phyloP scores from a whole-genome alignment of 805 yeast species.

The Diddensiella transvaalensis region DNA sequence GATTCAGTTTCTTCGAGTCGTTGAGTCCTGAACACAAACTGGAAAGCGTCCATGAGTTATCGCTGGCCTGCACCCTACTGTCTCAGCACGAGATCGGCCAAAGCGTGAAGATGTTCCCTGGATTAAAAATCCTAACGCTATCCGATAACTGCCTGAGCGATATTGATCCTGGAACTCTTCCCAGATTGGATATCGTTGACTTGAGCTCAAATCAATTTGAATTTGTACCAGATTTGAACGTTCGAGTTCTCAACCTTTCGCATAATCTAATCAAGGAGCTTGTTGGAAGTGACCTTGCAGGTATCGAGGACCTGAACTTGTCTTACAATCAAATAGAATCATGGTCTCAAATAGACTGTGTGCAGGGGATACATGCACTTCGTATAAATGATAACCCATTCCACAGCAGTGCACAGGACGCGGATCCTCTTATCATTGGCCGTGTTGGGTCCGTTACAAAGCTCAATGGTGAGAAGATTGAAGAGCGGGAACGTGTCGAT shows the following conservation, averaged over 20 bases:
- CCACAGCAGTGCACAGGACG: slow-evolving; percentile 14
- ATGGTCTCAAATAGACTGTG: slow-evolving; percentile 49
- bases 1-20: slow-evolving; percentile 21
- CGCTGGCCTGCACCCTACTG: slow-evolving; percentile 23
- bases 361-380: slow-evolving; percentile 43
- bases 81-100: slow-evolving; percentile 9
- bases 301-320: slow-evolving; percentile 41
- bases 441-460: slow-evolving; percentile 38
- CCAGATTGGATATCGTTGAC: slow-evolving; percentile 31
- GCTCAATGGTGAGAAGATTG: slow-evolving; percentile 58
- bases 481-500: slow-evolving; percentile 47
- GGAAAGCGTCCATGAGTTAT: slow-evolving; percentile 12
- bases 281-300: not conserved
- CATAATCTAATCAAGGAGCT: slow-evolving; percentile 34
- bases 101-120: slow-evolving; percentile 37
- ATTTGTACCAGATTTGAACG: not conserved
- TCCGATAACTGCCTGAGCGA: slow-evolving; percentile 22
- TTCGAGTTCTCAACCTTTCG: slow-evolving; percentile 36
- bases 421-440: slow-evolving; percentile 41
- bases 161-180: slow-evolving; percentile 7
- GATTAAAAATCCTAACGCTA: slow-evolving; percentile 15
- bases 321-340: slow-evolving; percentile 44
- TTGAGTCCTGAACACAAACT: slow-evolving; percentile 6
- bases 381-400: slow-evolving; percentile 55
- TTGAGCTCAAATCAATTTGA: slow-evolving; percentile 44